A percentile compares a stretch with the other conserved stretches of the same genome.
Evolutionary conservation across 768 basidiomycete species (phyloP).

Genomic region (Saitozyma podzolica): DNA sequence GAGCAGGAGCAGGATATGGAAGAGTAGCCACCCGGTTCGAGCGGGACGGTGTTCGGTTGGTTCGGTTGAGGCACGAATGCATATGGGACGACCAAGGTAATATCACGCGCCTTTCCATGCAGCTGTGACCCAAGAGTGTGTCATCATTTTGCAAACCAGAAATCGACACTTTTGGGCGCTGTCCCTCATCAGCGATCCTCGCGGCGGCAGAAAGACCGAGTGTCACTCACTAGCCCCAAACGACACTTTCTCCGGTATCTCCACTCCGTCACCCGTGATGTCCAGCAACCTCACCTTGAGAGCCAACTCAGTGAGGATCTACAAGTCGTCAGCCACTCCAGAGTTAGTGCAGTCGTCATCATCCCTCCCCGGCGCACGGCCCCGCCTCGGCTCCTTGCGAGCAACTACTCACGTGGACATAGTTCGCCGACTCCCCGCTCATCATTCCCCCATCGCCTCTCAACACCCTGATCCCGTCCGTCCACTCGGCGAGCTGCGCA

Average conservation of each 20-base stretch:
- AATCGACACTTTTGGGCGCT: conserved; percentile 43
- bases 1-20: conserved; percentile 1
- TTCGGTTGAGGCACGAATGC: not conserved
- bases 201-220: not conserved
- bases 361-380: not conserved
- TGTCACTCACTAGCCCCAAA: conserved; percentile 29
- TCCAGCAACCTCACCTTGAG: conserved; percentile 43
- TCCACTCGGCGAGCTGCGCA: conserved; percentile 46
- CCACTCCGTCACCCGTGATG: conserved; percentile 45
- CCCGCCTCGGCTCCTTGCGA: not conserved
- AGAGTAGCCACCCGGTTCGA: not conserved
- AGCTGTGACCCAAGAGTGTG: too few species aligned
- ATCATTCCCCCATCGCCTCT: conserved; percentile 37
- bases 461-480: conserved; percentile 40
- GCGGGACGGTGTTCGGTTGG: too few species aligned
- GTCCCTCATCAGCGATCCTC: not conserved
- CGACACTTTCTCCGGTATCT: conserved; percentile 38
- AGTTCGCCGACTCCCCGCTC: conserved; percentile 29
- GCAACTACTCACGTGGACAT: conserved; percentile 32
- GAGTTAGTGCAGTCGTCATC: too few species aligned
- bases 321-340: not conserved
- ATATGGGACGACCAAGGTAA: not conserved
- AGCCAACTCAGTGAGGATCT: conserved; percentile 45
- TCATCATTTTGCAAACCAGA: conserved; percentile 41
- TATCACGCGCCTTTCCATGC: not conserved